Base-by-base conservation (phyloP, 1,284 basidiomycete species). In the Megacollybia platyphylla region DNA sequence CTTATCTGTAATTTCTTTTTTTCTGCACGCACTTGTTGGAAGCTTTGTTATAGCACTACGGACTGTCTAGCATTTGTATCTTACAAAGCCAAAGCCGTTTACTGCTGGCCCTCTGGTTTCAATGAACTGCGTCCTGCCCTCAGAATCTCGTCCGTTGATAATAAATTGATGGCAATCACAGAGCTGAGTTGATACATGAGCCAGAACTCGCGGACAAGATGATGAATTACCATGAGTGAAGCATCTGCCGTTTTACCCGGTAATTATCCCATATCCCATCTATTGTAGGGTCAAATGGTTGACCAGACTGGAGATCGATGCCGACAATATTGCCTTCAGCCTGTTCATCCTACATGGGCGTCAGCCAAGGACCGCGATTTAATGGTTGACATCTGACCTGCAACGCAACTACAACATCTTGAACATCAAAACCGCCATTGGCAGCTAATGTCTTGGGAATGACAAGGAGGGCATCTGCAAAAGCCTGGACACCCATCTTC, bases 231-330 rank as follows among this genome's bases (percentile, higher is more conserved):
- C 87, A 88, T 56, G 89, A 93, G 59, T 98, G 94, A 45, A 99
- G 67, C 91, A 98, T 96, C 58, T 98, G 96, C 49, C 94, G 73
- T 70, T 98, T 98, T 48, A 98, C 96, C 47, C 96, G 73, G 62
- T 97, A 98, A 65, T 98, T 98, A 63, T 99, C 96, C 93, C 94
- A 98, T 13, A 99, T 82, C 32, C 96, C 96, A 57, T 91, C 85
- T 3, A 89, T 82, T 10, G 89, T 86, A 5, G 96, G 94, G 58
- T 99, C 94, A 58, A 96, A 89, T 3, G 94, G 92, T 61, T 97
- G 92, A 45, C 96, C 96, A 26, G 90, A 88, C 58, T 90, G 71
- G 35, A 98, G 70, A 62, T 98, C 89, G 49, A 99, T 63, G 20
- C 96, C 96, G 48, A 96, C 92, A 32, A 77, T 67, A 50, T 88